Evolutionary conservation across 495 filamentous ascomycete genomes (phyloP), one percentile per base, ranked within the genome.

Genomic region (Alectoria sarmentosa): DNA sequence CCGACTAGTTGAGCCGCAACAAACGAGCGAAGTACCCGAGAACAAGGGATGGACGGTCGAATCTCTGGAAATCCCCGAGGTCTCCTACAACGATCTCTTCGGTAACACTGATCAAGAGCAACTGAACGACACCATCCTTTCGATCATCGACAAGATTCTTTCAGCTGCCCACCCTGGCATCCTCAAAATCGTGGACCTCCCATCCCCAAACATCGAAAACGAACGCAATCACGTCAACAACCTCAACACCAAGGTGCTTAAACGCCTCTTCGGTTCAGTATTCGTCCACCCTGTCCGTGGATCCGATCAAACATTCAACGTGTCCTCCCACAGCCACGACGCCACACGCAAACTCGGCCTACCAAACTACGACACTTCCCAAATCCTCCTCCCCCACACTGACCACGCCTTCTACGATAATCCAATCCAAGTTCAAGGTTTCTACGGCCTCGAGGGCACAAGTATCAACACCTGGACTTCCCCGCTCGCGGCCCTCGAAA

Each of bases 401-500:
- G 61, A 63, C 23, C 61, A 63, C 46, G 44, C 61, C 5, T 39
- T 37, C 46, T 63, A 63, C 30, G 34, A 54, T 23, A 52, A 55
- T 13, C 61, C 61, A 26, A 63, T 55, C 21, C 46, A 63, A n/a
- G 49, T 63, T 46, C 61, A 63, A 63, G 61, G 61, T 0, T 63
- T 34, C 32, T 63, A 63, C 9, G 46, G 61, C 10, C 32, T 63
- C 3, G 61, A 63, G 28, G 61, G 61, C 17, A 21, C 37, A 10
- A 63, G 61, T 8, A 30, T 26, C 11, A 63, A 63, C 15, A 63
- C 61, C 6, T 63, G 32, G n/a, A 30, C 38, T 0, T 55, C 46
- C 2, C 19, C 13, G 28, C 61, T 63, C 14, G 32, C 46, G 19
- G 32, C 30, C n/a, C 61, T 63, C 21, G n/a, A 13, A 5, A 63